Base-by-base conservation (phyloP, 1,139 yeast genomes). In the Suhomyces bribrorum region DNA sequence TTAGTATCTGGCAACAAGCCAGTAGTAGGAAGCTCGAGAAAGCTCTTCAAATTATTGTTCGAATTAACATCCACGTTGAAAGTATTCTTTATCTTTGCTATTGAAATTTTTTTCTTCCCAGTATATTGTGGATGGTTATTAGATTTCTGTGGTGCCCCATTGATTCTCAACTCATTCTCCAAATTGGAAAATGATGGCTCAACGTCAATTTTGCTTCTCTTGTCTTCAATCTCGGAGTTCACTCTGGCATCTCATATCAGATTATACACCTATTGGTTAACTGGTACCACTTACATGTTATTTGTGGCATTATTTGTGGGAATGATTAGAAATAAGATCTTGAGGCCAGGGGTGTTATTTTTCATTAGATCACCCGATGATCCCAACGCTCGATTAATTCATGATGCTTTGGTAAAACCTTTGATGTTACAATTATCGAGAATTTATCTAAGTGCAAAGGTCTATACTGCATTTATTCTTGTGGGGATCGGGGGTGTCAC, bases 311-410 rank as follows among this genome's bases (percentile, higher is more conserved):
- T 85, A 35, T 92, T 81, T 62, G 90, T 92, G 26, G 87, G 95
- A 5, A 83, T 89, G 88, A 75, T 84, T 25, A 73, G 98, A 46
- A 68, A 75, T 29, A 65, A 69, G 40, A 81, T 89, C 29, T 74
- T 92, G 48, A 77, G 99, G 39, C 83, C 87, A 0, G 99, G 98
- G 5, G 96, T 88, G 3, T 67, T 92, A 31, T 92, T 81, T 61
- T 92, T 94, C 63, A 86, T 94, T 41, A 75, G 96, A 47, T 89
- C 95, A 23, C 96, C 97, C 2, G 96, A 90, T 50, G 97, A 92
- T 56, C 96, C 96, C 22, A 85, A 88, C 50, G 83, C 89, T 30
- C 79, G 92, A 46, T 77, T 94, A n/a, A 76, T 92, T 32, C 92
- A 88, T 49, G 96, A 90, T 56, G 94, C 95, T 1, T 64, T 92